Conservation (phyloP, 2,329 filamentous ascomycete genomes). For the Malbranchea zuffiana region DNA sequence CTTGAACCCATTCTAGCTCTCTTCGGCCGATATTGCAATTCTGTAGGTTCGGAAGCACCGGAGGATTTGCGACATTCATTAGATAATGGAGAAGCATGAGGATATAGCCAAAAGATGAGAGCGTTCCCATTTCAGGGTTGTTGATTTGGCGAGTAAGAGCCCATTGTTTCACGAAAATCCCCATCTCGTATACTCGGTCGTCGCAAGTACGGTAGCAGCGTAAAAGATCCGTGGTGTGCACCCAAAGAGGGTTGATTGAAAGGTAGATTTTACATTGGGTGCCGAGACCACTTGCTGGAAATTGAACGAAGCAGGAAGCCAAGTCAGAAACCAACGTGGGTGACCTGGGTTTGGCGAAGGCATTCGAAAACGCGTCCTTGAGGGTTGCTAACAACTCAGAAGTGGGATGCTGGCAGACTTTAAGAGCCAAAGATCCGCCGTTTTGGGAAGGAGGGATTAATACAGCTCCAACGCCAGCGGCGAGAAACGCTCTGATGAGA, state of each 20-base stretch:
- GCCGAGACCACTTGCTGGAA: no score
- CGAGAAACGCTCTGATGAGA: constrained; percentile 63
- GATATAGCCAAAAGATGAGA: constrained; percentile 85
- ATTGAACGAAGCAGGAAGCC: no score
- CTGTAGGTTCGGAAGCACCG: constrained; percentile 68
- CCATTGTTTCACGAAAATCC: constrained; percentile 85
- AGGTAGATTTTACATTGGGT: constrained; percentile 98
- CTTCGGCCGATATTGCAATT: constrained; percentile 31
- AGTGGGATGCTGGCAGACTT: constrained; percentile 67
- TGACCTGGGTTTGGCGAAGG: no score
- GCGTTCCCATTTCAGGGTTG: constrained; percentile 70
- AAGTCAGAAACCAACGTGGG: no score
- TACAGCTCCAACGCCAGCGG: constrained; percentile 62
- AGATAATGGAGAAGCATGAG: constrained; percentile 88
- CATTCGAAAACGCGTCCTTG: not conserved
- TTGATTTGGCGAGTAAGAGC: constrained; percentile 78
- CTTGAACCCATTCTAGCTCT: constrained; percentile 43
- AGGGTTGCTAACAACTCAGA: not conserved
- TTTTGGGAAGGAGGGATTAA: constrained; percentile 50
- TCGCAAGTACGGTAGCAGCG: constrained; percentile 76
- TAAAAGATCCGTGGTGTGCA: constrained; percentile 74
- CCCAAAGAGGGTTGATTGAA: constrained; percentile 59
- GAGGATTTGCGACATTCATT: constrained; percentile 67
- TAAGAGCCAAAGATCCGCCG: constrained; percentile 78
- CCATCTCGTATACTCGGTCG: constrained; percentile 61